A percentile compares a stretch with the other conserved stretches of the same genome.
These are phyloP conservation scores for Fallopia convolvulus DNA, from an alignment of 148 eudicot genomes.

Conservation along the genomic window DNA sequence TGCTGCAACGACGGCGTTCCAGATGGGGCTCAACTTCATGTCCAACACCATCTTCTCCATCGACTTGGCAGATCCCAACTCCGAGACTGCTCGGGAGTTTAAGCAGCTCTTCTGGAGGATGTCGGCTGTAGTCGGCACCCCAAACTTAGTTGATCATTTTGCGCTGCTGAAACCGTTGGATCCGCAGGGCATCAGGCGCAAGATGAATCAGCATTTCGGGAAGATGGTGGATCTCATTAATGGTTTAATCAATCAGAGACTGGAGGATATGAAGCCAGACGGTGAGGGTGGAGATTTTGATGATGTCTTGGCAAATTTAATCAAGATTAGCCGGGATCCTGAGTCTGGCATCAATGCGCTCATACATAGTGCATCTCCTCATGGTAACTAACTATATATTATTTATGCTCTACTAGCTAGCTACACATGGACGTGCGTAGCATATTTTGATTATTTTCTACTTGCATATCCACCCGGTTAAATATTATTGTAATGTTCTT, in stretches of 20 bases:
- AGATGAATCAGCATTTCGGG: slow-evolving; percentile 11
- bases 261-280: background rate
- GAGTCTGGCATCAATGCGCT: background rate
- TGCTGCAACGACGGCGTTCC: slow-evolving; percentile 25
- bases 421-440: no score
- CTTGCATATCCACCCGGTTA: no score
- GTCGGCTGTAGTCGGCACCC: slow-evolving; percentile 22
- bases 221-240: slow-evolving; percentile 18
- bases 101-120: slow-evolving; percentile 14
- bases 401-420: no score
- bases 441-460: no score
- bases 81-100: slow-evolving; percentile 10
- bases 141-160: slow-evolving; percentile 30
- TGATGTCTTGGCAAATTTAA: slow-evolving; percentile 24
- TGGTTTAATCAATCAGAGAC: slow-evolving; percentile 18
- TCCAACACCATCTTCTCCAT: slow-evolving; percentile 29
- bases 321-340: slow-evolving; percentile 13
- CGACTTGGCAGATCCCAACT: slow-evolving; percentile 19
- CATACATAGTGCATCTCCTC: background rate
- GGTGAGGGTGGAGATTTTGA: background rate
- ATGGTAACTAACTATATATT: no score
- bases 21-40: slow-evolving; percentile 21
- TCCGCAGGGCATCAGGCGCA: slow-evolving; percentile 21
- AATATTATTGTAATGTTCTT: no score
- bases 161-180: slow-evolving; percentile 21